Evolutionary conservation across 768 basidiomycete genomes (phyloP).

Genomic region (Boletales sp.): DNA sequence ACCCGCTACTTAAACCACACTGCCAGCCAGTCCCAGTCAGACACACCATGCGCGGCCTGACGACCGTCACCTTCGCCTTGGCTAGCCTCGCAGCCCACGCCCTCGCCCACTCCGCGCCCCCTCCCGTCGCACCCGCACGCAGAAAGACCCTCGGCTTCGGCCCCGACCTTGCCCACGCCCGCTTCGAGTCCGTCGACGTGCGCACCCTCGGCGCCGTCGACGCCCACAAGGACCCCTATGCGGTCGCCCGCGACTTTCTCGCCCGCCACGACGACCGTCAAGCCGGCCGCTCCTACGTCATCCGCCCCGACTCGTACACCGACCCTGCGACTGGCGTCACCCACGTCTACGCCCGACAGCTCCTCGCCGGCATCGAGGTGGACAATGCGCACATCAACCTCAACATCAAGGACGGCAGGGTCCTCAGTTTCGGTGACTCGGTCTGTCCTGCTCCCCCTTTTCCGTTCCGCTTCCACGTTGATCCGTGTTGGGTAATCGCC

Average conservation of each 20-base stretch:
- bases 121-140: constrained; percentile 15
- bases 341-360: constrained; percentile 84
- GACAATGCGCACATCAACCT: constrained; percentile 90
- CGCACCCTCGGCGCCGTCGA: constrained; percentile 36
- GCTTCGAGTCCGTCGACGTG: constrained; percentile 49
- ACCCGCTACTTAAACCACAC: constrained; percentile 12
- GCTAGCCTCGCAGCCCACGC: constrained; percentile 58
- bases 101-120: constrained; percentile 40
- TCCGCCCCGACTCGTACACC: constrained; percentile 84
- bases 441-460: constrained; percentile 39
- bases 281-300: constrained; percentile 43
- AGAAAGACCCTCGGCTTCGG: constrained; percentile 93
- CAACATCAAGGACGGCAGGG: constrained; percentile 80
- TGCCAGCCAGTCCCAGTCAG: too few species aligned
- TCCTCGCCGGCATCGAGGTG: constrained; percentile 84
- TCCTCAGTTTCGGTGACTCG: constrained; percentile 86
- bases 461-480: constrained; percentile 4
- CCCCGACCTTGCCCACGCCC: constrained; percentile 70
- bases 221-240: constrained; percentile 45
- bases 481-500: constrained; percentile 5
- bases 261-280: constrained; percentile 34
- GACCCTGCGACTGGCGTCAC: constrained; percentile 83
- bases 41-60: constrained; percentile 56
- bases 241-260: constrained; percentile 64
- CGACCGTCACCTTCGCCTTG: constrained; percentile 58